Conservation (phyloP, 176 grass and related monocot species). For the Thinopyrum elongatum region DNA sequence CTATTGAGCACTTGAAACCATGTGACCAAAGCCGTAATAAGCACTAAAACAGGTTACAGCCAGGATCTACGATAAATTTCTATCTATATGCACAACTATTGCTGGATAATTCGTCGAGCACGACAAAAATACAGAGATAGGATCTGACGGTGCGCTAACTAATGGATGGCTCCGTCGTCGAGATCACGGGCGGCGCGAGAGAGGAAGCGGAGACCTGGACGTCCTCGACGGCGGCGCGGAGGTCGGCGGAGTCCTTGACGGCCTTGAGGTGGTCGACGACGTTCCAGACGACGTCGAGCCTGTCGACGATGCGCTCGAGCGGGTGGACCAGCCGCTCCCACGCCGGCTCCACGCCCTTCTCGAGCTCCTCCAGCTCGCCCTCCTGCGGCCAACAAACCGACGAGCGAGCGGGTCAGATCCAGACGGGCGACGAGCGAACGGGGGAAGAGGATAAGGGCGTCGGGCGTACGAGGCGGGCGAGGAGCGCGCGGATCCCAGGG, state of each 20-base stretch:
- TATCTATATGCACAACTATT: too few species aligned
- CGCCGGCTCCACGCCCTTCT: conserved; percentile 73
- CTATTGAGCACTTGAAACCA: background rate
- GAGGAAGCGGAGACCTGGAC: conserved; percentile 64
- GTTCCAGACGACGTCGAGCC: conserved; percentile 79
- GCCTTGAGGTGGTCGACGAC: conserved; percentile 86
- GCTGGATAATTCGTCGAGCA: too few species aligned
- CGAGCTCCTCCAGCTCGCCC: conserved; percentile 70
- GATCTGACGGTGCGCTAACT: background rate
- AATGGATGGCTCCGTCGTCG: background rate
- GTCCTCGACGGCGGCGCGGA: conserved; percentile 88
- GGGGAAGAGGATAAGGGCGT: background rate
- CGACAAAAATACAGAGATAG: background rate
- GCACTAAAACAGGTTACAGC: too few species aligned
- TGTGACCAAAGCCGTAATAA: too few species aligned
- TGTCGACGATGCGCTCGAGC: conserved; percentile 81
- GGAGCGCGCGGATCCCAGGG: conserved; percentile 67
- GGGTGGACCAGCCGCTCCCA: conserved; percentile 90
- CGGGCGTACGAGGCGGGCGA: conserved; percentile 34
- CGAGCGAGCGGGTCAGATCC: conserved; percentile 26
- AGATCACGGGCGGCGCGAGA: background rate
- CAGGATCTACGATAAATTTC: too few species aligned
- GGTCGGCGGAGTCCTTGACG: conserved; percentile 81
- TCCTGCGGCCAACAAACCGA: conserved; percentile 33
- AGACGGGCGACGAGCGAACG: background rate